Evolutionary conservation across 768 basidiomycete genomes (phyloP), one percentile per base, ranked within the genome.

Genomic region (Phaeotremella fagi): DNA sequence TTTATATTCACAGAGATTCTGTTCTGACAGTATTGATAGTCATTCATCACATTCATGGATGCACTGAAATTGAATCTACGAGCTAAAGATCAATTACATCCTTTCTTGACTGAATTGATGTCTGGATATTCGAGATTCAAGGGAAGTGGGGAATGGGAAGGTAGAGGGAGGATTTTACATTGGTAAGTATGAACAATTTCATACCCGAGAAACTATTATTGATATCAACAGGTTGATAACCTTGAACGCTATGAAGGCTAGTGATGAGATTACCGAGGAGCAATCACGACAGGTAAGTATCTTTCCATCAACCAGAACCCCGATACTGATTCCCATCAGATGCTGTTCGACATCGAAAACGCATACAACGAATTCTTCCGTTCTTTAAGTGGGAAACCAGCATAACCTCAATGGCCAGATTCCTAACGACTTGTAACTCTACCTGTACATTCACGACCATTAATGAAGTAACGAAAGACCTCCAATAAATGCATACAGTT

Each of bases 21-120:
- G 50, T 28, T 31, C 43, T 18, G 3, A 45, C 63, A 1, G 52
- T 28, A 3, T 41, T 44, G 22, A 37, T 35, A 97, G 90, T 87
- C 85, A 72, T 99, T 98, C 59, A 98, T 99, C 61, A 98, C 94
- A 0, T 92, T 98, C 61, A 95, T 98, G 89, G 95, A 99, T 63
- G 94, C 91, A 0, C 79, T 98, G 24, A 92, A 91, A 68, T 79
- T 98, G 45, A 84, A 86, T 9, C 77, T 97, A 63, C 82, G 90
- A n/a, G 94, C 95, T 2, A 99, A 97, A 72, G 95, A 98, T 66
- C 90, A 95, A 65, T 79, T 99, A 2, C 92, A 98, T 72, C 91
- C 92, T 0, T 83, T 95, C 55, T 72, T 98, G 38, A 90, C 94
- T 60, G 95, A 94, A 61, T 82, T 99, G n/a, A 90, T 97, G 61